Base-by-base conservation (phyloP, 2,329 filamentous ascomycete species). In the Pyrenochaeta sp. region DNA sequence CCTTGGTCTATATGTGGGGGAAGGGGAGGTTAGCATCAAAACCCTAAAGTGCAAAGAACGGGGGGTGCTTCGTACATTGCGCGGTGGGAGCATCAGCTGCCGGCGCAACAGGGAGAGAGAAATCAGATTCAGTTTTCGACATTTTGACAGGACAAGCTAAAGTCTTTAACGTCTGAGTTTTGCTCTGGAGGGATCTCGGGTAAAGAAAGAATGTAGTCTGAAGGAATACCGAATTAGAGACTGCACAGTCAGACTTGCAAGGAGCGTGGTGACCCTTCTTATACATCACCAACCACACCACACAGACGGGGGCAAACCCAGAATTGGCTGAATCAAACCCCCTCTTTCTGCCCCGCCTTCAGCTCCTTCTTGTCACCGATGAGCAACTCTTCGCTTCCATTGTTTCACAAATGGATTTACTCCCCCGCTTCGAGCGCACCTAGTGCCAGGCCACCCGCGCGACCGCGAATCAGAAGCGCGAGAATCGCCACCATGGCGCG, bases 1-100 rank as follows among this genome's bases (percentile, higher is more conserved):
- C 75, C 81, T 18, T 77, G 72, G 68, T 85, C 45, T 10, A 11
- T 11, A 9, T 27, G 4, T 27, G 9, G 9, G 23, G 9, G 9
- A 9, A 27, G 9, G 23, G 23, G 23, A 45, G 47, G 33, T 39
- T 46, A 51, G 15, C 14, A 11, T n/a, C n/a, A n/a, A n/a, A n/a
- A n/a, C n/a, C n/a, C 12, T 35, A 17, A 11, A 12, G 32, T 17
- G 4, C 5, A 11, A 35, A 11, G 32, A 35, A 33, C 4, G 2
- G 32, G 20, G 12, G 48, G 15, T 7, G 45, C 17, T 40, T 45
- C 23, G 23, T 27, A 27, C 37, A 52, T 41, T 39, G 30, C 20
- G 51, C 41, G 39, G 46, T 49, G 10, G 58, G 55, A 14, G 49
- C 49, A 15, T 49, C 30, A 15, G 57, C 29, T 15, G 23, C 41